Percentiles rank a stretch among this genome's conserved stretches.
Evolutionary conservation across 2,329 filamentous ascomycete species (phyloP).

Genomic region (Nemania sp.): DNA sequence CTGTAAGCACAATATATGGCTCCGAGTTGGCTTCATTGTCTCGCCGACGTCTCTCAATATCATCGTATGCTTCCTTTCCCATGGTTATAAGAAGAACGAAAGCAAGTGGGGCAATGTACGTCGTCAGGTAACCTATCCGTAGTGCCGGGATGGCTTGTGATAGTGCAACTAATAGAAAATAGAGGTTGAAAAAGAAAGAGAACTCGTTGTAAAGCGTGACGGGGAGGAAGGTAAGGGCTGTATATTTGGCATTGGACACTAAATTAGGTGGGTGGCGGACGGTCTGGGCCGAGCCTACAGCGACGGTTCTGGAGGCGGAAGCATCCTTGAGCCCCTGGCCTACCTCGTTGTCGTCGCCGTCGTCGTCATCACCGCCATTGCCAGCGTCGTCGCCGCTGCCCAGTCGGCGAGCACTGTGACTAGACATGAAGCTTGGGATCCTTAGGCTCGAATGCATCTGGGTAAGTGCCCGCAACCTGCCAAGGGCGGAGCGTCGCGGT

Average conservation of each 20-base stretch:
- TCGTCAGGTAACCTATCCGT: slow-evolving; percentile 90
- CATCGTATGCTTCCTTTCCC: slow-evolving; percentile 94
- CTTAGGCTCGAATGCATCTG: slow-evolving; percentile 58
- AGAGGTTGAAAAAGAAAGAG: slow-evolving; percentile 99
- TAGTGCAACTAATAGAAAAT: slow-evolving; percentile 91
- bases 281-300: slow-evolving; percentile 73
- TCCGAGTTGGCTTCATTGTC: slow-evolving; percentile 96
- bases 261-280: slow-evolving; percentile 85
- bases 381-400: slow-evolving; percentile 53
- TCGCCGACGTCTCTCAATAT: slow-evolving; percentile 80
- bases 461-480: slow-evolving; percentile 48
- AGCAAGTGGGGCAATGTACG: slow-evolving; percentile 87
- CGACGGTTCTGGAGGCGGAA: slow-evolving; percentile 72
- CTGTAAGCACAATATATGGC: slow-evolving; percentile 75
- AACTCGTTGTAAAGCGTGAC: slow-evolving; percentile 98
- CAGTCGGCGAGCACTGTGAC: slow-evolving; percentile 38
- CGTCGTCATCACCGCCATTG: too few relatives aligned
- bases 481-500: slow-evolving; percentile 44
- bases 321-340: slow-evolving; percentile 62
- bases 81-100: slow-evolving; percentile 92
- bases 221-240: slow-evolving; percentile 89
- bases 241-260: slow-evolving; percentile 97
- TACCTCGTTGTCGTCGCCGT: slow-evolving; percentile 53
- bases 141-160: slow-evolving; percentile 90
- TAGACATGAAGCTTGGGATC: slow-evolving; percentile 69